A percentile compares a stretch with the other conserved stretches of the same genome.
Conservation (phyloP, 83 land plant species). For the Isoetes engelmannii region DNA sequence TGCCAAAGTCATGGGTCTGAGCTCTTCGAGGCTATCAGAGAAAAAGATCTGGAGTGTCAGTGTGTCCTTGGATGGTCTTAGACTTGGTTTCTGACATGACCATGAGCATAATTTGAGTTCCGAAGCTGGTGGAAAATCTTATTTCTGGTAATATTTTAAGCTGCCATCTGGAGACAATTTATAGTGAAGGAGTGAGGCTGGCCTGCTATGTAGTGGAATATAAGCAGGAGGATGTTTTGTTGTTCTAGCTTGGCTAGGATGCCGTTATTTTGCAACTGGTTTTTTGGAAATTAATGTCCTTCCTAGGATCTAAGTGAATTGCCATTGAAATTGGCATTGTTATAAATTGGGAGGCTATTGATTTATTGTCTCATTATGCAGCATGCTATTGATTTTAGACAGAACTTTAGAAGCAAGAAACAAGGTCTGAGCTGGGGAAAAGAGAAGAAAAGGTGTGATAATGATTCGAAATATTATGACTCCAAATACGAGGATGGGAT, state of each 20-base stretch:
- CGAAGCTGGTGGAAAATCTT: too few relatives aligned
- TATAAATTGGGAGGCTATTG: not conserved
- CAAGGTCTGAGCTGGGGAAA: conserved; percentile 86
- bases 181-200: not conserved
- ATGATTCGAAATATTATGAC: conserved; percentile 11
- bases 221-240: too few relatives aligned
- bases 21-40: too few relatives aligned
- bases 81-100: too few relatives aligned
- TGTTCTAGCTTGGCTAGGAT: too few relatives aligned
- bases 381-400: conserved; percentile 46
- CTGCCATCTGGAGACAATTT: too few relatives aligned
- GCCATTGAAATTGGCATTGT: not conserved
- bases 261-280: too few relatives aligned
- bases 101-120: too few relatives aligned
- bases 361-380: conserved; percentile 22
- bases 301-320: not conserved
- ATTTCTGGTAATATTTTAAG: too few relatives aligned
- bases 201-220: not conserved
- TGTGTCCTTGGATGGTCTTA: too few relatives aligned
- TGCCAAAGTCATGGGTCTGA: too few relatives aligned
- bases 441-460: conserved; percentile 29
- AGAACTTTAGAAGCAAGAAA: conserved; percentile 63
- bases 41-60: too few relatives aligned
- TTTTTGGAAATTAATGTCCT: not conserved
- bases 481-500: not conserved